Evolutionary conservation across 164 flowering plant genomes (phyloP), one percentile per base, ranked within the genome.

Genomic region (Santalum album): DNA sequence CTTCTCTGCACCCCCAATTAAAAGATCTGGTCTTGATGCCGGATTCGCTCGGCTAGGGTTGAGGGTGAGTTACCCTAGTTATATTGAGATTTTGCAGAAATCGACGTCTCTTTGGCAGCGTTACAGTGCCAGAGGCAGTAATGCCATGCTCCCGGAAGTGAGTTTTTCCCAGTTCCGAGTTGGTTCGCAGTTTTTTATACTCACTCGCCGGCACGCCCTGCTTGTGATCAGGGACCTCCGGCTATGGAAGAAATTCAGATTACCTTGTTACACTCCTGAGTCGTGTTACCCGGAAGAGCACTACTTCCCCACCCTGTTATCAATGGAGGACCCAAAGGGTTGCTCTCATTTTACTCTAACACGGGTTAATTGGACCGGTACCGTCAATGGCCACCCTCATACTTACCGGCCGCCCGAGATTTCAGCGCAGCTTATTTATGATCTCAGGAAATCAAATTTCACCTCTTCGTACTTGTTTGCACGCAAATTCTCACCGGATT

Each of bases 281-380:
- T 76, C 82, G 10, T 90, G 98, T 66, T 90, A 82, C 69, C 98
- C 98, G 0, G 98, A 90, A 56, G 98, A 90, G 61, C 98, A 90
- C 60, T 90, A 90, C 56, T 87, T 90, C 48, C 95, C 98, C 4
- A 90, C 98, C 0, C 51, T 90, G 43, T 58, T 90, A 49, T 80
- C 84, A 9, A 87, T 85, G 91, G 55, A 55, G 76, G 95, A 90
- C 60, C 90, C 83, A 0, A 58, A 67, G 3, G 91, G 95, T 2
- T 80, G 86, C 49, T 73, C 73, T n/a, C 76, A 63, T 0, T 87
- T 67, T 56, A 82, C 91, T 0, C 67, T 90, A 7, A 90, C 96
- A 0, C 58, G 75, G 35, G 98, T 90, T 29, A 90, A 90, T 57
- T 90, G 98, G 98, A 90, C 95, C 0, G 95, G 75, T 0, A 80